Percentiles rank a stretch among this genome's conserved stretches.
Conservation (phyloP, 768 basidiomycete genomes). For the Agaricus bisporus region DNA sequence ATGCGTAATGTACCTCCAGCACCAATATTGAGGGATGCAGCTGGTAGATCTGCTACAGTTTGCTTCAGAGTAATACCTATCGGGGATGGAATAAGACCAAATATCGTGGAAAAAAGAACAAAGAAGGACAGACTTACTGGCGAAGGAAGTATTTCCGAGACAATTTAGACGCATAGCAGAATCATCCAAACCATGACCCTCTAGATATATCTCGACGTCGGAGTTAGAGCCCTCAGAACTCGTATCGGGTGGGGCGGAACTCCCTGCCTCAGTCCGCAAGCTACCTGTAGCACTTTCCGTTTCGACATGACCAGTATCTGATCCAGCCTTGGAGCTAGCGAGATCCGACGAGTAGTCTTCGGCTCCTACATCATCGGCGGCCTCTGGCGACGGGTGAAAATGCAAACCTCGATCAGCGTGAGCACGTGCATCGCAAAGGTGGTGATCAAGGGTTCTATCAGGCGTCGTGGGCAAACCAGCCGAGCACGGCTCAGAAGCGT, state of each 20-base stretch:
- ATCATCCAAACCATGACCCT: conserved; percentile 25
- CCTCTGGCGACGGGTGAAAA: neutral
- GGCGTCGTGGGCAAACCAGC: neutral
- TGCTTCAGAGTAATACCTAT: neutral
- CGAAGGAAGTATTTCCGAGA: conserved; percentile 7
- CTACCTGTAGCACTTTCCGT: conserved; percentile 5
- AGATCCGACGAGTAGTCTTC: neutral
- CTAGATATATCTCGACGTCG: conserved; percentile 31
- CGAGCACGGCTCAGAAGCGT: neutral
- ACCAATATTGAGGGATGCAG: neutral
- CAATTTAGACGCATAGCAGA: conserved; percentile 20
- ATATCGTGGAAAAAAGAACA: neutral
- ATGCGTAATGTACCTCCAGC: neutral
- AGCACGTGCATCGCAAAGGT: neutral
- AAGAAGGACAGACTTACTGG: conserved; percentile 1
- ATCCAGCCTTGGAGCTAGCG: conserved; percentile 1
- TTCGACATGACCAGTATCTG: neutral
- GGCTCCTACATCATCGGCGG: neutral
- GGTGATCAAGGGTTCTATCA: neutral
- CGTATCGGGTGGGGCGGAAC: conserved; percentile 3
- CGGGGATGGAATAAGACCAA: neutral
- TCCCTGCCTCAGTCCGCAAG: neutral
- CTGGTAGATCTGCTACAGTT: neutral
- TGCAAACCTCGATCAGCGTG: neutral
- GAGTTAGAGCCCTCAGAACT: conserved; percentile 12